Base-by-base conservation (phyloP, 2,329 filamentous ascomycete species). In the Paracorniculantispora psalliotae region DNA sequence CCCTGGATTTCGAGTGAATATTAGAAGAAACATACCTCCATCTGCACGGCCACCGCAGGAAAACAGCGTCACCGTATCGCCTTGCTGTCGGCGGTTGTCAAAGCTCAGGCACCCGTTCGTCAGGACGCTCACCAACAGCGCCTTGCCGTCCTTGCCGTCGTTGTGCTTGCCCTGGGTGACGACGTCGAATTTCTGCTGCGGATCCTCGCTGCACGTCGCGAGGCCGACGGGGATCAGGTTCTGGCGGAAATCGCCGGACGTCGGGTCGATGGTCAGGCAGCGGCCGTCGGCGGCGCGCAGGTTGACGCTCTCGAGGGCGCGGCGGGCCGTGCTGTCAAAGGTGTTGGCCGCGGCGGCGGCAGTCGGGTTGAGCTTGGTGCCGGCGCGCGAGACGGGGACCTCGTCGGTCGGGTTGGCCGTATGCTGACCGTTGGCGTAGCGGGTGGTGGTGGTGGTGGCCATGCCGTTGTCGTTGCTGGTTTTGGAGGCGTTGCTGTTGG, bases 21-120 rank as follows among this genome's bases (percentile, higher is more conserved):
- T 25, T n/a, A 25, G 21, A 10, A 46, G 28, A 35, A 50, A 69
- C 71, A 71, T 67, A 74, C 76, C 66, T 49, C 79, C 79, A 44
- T 75, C 79, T 17, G 79, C 79, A 37, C 79, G 73, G 10, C 80
- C 80, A 26, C 80, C 80, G 61, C 80, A 82, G 1, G 79, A 79
- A 61, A 82, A 82, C 19, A 82, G 57, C 5, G 68, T 79, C 26
- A 82, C 79, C 1, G 75, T 79, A 56, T 82, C 79, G 1, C 73
- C 75, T 2, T 68, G 66, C 5, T 69, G 65, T 19, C 79, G 71
- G 21, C 79, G 71, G 17, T 67, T 68, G 60, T 82, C 80, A 48
- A 81, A 77, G 67, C 75, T 80, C 48, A 82, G 70, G 59, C 80
- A 82, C n/a, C 79, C 79, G 54, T 81, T 73, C 48, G 72, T 81